phyloP scores from a whole-genome alignment of 2,329 filamentous ascomycete species.

The Aspergillus sclerotialis region DNA sequence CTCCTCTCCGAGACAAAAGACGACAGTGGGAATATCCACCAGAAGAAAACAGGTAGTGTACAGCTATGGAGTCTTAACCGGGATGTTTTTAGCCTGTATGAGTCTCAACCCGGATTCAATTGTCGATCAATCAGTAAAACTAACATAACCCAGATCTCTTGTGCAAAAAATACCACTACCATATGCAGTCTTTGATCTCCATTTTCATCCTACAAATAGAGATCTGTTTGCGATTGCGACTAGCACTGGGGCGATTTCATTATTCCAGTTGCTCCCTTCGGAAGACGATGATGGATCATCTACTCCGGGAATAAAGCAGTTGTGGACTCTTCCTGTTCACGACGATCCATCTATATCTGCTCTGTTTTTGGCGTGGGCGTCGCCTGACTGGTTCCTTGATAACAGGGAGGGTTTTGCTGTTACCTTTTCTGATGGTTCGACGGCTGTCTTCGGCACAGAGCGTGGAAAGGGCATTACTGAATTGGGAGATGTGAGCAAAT shows the following conservation, averaged over 20 bases:
- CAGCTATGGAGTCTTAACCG: slow-evolving; percentile 54
- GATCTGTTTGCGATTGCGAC: slow-evolving; percentile 66
- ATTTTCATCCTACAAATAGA: slow-evolving; percentile 59
- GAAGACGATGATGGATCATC: slow-evolving; percentile 3
- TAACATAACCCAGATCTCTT: slow-evolving; percentile 38
- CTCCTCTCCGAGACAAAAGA: slow-evolving; percentile 46
- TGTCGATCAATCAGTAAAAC: no score
- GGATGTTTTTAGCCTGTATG: slow-evolving; percentile 21
- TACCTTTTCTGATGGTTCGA: slow-evolving; percentile 63
- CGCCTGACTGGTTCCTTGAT: slow-evolving; percentile 28
- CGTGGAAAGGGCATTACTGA: slow-evolving; percentile 6
- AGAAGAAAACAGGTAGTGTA: slow-evolving; percentile 67
- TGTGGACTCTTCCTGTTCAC: slow-evolving; percentile 44
- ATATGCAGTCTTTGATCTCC: slow-evolving; percentile 76
- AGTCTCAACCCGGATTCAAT: no score
- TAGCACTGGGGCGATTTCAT: slow-evolving; percentile 52
- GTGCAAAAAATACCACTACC: slow-evolving; percentile 56
- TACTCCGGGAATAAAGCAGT: slow-evolving; percentile 22
- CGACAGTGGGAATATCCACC: slow-evolving; percentile 30
- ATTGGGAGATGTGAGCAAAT: slow-evolving; percentile 12
- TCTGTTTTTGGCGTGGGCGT: slow-evolving; percentile 69
- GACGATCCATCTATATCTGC: slow-evolving; percentile 54
- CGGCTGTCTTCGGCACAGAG: slow-evolving; percentile 49
- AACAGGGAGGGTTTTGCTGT: slow-evolving; percentile 52
- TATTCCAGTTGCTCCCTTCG: slow-evolving; percentile 27